Conservation (phyloP, 192 early-diverging fungal species). For the Linnemannia exigua region DNA sequence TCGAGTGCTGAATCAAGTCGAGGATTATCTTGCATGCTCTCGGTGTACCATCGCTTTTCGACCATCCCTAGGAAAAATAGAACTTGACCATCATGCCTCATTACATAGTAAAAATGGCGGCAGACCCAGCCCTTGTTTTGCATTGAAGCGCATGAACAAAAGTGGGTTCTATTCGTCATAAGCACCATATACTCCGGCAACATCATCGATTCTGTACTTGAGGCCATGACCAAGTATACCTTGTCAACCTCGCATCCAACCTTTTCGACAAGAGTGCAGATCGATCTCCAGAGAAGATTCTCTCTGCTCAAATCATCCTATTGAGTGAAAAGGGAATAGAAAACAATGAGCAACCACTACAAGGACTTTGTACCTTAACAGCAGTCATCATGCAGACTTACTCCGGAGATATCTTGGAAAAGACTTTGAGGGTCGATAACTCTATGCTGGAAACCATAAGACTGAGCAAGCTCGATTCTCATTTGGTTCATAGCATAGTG, state of each 20-base stretch:
- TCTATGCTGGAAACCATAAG: neutral
- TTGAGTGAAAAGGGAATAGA: neutral
- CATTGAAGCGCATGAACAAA: slow-evolving; percentile 2
- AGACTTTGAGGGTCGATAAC: neutral
- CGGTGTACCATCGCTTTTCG: slow-evolving; percentile 8
- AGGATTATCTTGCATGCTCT: neutral
- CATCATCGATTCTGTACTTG: neutral
- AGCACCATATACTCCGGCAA: neutral
- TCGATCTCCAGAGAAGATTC: neutral
- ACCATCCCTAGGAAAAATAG: neutral
- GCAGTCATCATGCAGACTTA: neutral
- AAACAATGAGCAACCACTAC: neutral
- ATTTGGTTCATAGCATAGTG: neutral
- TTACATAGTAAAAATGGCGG: neutral
- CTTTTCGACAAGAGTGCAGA: neutral
- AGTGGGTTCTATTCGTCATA: neutral
- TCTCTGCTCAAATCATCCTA: neutral
- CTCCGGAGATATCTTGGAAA: neutral
- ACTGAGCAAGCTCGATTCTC: neutral
- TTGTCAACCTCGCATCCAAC: neutral
- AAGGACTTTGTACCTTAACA: neutral
- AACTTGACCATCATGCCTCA: neutral
- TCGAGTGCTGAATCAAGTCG: neutral
- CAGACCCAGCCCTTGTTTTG: neutral
- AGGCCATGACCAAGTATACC: neutral